Evolutionary conservation across 169 alveolate species (phyloP).

Genomic region (Plasmodium gonderi): DNA sequence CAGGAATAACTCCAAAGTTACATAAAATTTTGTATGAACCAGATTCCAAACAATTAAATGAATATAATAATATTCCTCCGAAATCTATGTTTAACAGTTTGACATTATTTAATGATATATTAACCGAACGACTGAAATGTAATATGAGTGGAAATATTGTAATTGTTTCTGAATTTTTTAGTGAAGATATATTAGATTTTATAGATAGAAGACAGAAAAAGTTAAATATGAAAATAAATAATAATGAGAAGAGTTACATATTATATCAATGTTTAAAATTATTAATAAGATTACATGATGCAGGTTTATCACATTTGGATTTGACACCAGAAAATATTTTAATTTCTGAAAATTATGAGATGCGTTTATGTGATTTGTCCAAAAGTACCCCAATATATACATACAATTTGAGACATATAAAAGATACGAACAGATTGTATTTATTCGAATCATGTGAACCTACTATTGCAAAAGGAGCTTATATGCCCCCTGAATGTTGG

Average conservation of each 20-base stretch:
- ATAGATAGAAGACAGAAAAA: slow-evolving; percentile 76
- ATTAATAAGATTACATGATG: slow-evolving; percentile 79
- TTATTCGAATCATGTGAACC: slow-evolving; percentile 86
- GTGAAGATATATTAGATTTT: slow-evolving; percentile 80
- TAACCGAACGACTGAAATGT: slow-evolving; percentile 28
- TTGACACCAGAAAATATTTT: slow-evolving; percentile 87
- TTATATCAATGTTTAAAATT: slow-evolving; percentile 77
- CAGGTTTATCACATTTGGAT: slow-evolving; percentile 87
- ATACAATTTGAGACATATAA: slow-evolving; percentile 77
- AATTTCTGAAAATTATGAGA: slow-evolving; percentile 78
- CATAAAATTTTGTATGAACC: slow-evolving; percentile 78
- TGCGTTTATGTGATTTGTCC: slow-evolving; percentile 85
- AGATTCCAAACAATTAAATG: slow-evolving; percentile 22
- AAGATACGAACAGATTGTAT: slow-evolving; percentile 74
- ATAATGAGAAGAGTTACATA: slow-evolving; percentile 79
- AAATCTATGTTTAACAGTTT: slow-evolving; percentile 24
- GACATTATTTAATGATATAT: slow-evolving; percentile 55
- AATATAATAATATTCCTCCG: background rate
- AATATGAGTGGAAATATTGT: slow-evolving; percentile 79
- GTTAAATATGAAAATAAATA: slow-evolving; percentile 70
- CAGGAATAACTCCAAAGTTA: slow-evolving; percentile 80
- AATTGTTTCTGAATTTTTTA: slow-evolving; percentile 78
- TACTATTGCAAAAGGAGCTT: slow-evolving; percentile 87
- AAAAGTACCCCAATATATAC: slow-evolving; percentile 84
- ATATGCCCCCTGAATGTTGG: slow-evolving; percentile 91